These are phyloP conservation scores for Suhomyces guaymorum DNA, from an alignment of 1,139 yeast species.

Conservation along the genomic window DNA sequence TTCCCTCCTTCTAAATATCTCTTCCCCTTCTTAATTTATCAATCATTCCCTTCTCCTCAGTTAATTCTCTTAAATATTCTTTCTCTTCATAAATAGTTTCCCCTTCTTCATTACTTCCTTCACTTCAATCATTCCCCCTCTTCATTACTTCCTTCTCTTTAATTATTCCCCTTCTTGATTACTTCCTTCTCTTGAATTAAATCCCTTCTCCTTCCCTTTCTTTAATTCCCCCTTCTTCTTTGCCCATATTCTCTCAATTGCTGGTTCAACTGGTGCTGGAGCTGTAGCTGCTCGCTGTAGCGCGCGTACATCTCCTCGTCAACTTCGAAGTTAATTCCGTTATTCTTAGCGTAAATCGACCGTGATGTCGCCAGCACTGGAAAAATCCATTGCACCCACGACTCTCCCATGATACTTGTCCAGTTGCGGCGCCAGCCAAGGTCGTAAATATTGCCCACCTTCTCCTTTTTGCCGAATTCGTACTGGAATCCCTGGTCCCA, in stretches of 20 bases:
- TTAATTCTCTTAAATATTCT: no score
- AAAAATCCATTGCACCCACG: conserved; percentile 65
- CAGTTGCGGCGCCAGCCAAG: conserved; percentile 66
- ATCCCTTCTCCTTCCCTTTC: not conserved
- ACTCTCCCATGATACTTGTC: conserved; percentile 69
- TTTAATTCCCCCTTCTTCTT: conserved; percentile 48
- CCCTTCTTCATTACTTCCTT: no score
- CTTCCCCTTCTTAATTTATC: no score
- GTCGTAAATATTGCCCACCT: conserved; percentile 70
- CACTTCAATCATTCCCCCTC: no score
- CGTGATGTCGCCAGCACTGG: conserved; percentile 49
- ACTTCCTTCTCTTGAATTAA: no score
- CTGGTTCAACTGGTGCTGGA: conserved; percentile 50
- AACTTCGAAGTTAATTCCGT: conserved; percentile 55
- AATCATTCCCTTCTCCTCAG: no score
- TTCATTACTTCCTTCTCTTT: no score
- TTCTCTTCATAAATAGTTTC: no score
- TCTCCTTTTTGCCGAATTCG: conserved; percentile 33
- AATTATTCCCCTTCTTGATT: no score
- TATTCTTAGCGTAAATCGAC: conserved; percentile 30
- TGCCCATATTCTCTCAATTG: conserved; percentile 49
- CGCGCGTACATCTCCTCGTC: conserved; percentile 45
- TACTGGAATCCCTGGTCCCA: conserved; percentile 34
- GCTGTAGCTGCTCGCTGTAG: conserved; percentile 41
- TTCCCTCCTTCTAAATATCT: no score